Percentiles rank a stretch among this genome's conserved stretches.
These are phyloP conservation scores for Macrocystidia cucumis DNA, from an alignment of 1,284 basidiomycete genomes.

Conservation along the genomic window DNA sequence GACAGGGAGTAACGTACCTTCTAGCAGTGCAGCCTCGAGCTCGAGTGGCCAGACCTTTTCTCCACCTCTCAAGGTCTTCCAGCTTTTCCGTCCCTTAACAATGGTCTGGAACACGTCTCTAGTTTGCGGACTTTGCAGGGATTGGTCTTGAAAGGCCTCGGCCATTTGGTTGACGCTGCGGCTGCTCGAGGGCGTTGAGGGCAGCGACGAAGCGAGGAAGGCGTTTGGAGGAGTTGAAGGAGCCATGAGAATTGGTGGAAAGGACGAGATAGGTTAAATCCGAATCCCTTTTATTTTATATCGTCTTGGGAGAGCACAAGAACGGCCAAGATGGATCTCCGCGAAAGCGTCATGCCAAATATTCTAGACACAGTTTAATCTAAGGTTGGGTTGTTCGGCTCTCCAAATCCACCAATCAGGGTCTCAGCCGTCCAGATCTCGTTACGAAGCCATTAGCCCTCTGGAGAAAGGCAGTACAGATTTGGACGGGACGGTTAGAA, in stretches of 20 bases:
- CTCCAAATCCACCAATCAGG: conserved; percentile 18
- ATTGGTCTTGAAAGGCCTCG: conserved; percentile 15
- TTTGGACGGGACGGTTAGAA: conserved; percentile 17
- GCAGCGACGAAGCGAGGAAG: conserved; percentile 11
- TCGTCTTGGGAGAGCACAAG: conserved; percentile 13
- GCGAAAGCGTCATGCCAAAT: conserved; percentile 13
- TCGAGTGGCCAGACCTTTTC: conserved; percentile 72
- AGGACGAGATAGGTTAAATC: conserved; percentile 1
- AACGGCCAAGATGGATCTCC: conserved; percentile 18
- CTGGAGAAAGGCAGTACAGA: conserved; percentile 27
- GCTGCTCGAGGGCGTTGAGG: conserved; percentile 11
- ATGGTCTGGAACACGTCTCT: conserved; percentile 56
- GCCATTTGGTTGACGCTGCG: conserved; percentile 12
- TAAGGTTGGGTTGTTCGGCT: conserved; percentile 22
- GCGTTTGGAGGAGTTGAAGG: conserved; percentile 7
- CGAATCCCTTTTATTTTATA: conserved; percentile 20
- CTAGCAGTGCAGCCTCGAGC: conserved; percentile 66
- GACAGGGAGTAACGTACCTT: conserved; percentile 36
- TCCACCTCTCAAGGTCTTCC: conserved; percentile 65
- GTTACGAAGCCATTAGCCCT: conserved; percentile 20
- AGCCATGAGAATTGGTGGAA: conserved; percentile 7
- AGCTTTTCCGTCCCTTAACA: conserved; percentile 60
- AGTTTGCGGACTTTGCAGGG: conserved; percentile 23
- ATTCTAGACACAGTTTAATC: conserved; percentile 4
- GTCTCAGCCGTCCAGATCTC: conserved; percentile 19